phyloP scores from a whole-genome alignment of 2,329 filamentous ascomycete species.

The Aspergillus spinulosporus region DNA sequence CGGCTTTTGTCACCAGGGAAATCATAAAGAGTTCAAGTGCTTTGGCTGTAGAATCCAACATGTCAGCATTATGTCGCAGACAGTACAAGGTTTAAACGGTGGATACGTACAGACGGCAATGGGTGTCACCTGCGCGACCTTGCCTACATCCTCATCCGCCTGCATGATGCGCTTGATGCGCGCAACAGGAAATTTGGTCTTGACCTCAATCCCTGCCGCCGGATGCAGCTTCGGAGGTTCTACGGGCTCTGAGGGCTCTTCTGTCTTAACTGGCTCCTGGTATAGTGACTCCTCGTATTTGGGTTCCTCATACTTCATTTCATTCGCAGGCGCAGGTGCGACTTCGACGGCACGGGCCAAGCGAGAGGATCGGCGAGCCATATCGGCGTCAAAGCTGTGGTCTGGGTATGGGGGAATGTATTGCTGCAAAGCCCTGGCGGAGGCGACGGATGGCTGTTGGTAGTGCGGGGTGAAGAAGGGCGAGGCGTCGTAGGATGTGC shows the following conservation, averaged over 20 bases:
- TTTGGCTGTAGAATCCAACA: slow-evolving; percentile 60
- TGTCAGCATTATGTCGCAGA: background rate
- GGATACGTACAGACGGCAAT: slow-evolving; percentile 73
- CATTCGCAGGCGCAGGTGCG: slow-evolving; percentile 24
- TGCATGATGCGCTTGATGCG: slow-evolving; percentile 99
- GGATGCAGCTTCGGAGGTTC: slow-evolving; percentile 26
- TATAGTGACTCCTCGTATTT: background rate
- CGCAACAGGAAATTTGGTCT: slow-evolving; percentile 94
- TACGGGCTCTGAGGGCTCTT: slow-evolving; percentile 8
- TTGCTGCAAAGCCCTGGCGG: slow-evolving; percentile 35
- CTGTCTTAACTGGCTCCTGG: slow-evolving; percentile 13
- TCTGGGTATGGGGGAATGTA: slow-evolving; percentile 38
- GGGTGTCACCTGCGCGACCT: slow-evolving; percentile 95
- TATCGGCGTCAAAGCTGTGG: slow-evolving; percentile 33
- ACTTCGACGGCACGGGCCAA: slow-evolving; percentile 35
- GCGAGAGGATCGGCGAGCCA: slow-evolving; percentile 46
- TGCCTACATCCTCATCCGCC: slow-evolving; percentile 96
- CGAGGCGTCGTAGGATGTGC: slow-evolving; percentile 49
- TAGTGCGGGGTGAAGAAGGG: slow-evolving; percentile 47
- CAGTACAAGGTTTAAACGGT: background rate
- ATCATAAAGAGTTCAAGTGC: slow-evolving; percentile 98
- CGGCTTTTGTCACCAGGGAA: slow-evolving; percentile 82
- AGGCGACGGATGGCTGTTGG: slow-evolving; percentile 28
- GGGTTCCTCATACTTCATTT: slow-evolving; percentile 14
- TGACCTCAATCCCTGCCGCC: slow-evolving; percentile 68